Evolutionary conservation across 768 basidiomycete genomes (phyloP).

Genomic region (Termitomyces sp.): DNA sequence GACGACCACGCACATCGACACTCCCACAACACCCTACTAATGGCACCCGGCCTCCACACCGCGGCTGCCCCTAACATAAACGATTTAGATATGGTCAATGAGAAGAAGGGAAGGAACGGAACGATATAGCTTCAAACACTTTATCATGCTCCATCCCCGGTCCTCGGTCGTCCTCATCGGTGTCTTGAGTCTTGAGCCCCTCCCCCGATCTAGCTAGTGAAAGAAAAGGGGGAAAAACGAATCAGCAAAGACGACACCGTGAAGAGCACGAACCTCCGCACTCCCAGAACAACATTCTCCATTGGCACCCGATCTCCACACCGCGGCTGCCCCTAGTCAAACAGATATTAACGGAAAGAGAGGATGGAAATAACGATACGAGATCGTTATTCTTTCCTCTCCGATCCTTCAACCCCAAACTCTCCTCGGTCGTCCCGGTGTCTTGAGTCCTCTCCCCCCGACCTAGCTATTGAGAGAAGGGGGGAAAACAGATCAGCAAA

Average conservation of each 20-base stretch:
- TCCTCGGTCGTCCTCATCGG: slow-evolving; percentile 1
- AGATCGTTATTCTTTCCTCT: neutral
- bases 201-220: neutral
- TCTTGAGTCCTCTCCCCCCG: slow-evolving; percentile 1
- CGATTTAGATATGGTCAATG: neutral
- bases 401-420: neutral
- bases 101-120: neutral
- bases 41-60: slow-evolving; percentile 8
- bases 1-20: neutral
- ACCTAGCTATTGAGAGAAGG: neutral
- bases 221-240: neutral
- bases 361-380: neutral
- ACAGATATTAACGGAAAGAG: neutral
- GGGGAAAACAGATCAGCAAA: slow-evolving; percentile 1
- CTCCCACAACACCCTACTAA: neutral
- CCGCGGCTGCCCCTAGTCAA: slow-evolving; percentile 5
- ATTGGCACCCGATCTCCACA: slow-evolving; percentile 8
- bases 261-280: neutral
- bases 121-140: neutral
- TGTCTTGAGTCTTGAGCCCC: neutral
- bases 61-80: slow-evolving; percentile 1
- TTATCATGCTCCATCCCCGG: neutral
- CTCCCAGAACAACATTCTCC: neutral
- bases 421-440: neutral
- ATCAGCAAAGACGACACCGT: slow-evolving; percentile 3